A percentile compares a stretch with the other conserved stretches of the same genome.
These are phyloP conservation scores for Zizania latifolia DNA, from an alignment of 176 grass and related monocot genomes.

Conservation along the genomic window DNA sequence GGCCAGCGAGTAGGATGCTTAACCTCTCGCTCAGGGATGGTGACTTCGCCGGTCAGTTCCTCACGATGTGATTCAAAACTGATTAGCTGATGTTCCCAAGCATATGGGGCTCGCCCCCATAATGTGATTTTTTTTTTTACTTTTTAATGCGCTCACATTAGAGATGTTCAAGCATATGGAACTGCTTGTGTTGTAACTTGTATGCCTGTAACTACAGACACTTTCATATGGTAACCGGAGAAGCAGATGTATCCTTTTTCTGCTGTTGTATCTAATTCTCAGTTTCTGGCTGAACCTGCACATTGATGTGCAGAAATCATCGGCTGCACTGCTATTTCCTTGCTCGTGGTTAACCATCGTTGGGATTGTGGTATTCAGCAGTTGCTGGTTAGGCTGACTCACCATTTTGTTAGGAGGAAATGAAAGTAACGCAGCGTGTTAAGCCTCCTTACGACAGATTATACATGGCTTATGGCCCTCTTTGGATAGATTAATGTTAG, in stretches of 20 bases:
- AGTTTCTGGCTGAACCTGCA: neutral
- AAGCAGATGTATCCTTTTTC: conserved; percentile 22
- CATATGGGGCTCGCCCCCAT: conserved; percentile 14
- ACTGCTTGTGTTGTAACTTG: conserved; percentile 51
- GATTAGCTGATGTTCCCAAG: conserved; percentile 29
- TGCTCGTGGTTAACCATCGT: too few relatives aligned
- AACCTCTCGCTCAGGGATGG: conserved; percentile 28
- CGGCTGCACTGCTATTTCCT: too few relatives aligned
- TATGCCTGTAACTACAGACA: conserved; percentile 30
- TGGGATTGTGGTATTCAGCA: too few relatives aligned
- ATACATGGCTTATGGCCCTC: too few relatives aligned
- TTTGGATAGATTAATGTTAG: too few relatives aligned
- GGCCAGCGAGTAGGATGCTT: conserved; percentile 30
- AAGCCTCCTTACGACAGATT: too few relatives aligned
- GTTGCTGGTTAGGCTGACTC: too few relatives aligned
- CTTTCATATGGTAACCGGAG: conserved; percentile 32
- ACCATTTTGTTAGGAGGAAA: too few relatives aligned
- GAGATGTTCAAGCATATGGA: conserved; percentile 39
- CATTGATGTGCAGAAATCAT: too few relatives aligned
- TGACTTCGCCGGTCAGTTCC: conserved; percentile 6
- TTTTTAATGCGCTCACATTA: conserved; percentile 31
- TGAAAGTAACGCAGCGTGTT: too few relatives aligned
- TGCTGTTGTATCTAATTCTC: conserved; percentile 20
- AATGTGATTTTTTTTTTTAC: conserved; percentile 29
- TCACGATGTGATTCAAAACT: conserved; percentile 10